phyloP scores from a whole-genome alignment of 495 filamentous ascomycete genomes.

The Neurospora cerealis region DNA sequence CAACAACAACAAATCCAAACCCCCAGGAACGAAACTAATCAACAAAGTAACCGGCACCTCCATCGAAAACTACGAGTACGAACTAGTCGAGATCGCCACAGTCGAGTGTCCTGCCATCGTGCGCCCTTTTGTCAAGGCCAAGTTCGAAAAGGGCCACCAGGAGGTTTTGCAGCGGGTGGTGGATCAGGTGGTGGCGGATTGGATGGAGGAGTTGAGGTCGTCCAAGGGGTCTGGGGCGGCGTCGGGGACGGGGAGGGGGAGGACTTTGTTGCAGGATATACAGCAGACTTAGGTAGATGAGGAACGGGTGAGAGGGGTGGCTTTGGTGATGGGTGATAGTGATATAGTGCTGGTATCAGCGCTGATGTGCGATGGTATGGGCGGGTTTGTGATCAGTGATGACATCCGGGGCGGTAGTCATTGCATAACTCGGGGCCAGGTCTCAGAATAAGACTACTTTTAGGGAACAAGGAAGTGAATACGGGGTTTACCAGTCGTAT shows the following conservation, averaged over 20 bases:
- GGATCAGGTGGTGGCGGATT: constrained; percentile 3
- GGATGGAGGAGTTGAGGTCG: background rate
- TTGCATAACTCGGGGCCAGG: background rate
- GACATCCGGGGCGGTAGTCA: background rate
- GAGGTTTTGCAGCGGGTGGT: constrained; percentile 17
- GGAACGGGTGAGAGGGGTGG: background rate
- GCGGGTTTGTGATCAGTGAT: background rate
- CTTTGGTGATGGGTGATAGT: background rate
- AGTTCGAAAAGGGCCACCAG: constrained; percentile 16
- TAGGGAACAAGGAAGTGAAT: background rate
- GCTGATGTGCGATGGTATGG: background rate
- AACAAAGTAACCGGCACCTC: background rate
- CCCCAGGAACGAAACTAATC: background rate
- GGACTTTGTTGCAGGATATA: background rate
- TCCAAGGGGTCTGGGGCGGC: background rate
- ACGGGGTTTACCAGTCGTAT: background rate
- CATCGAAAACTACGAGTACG: constrained; percentile 14
- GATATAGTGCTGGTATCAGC: background rate
- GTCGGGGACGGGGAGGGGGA: background rate
- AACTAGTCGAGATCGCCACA: constrained; percentile 23
- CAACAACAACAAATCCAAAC: background rate
- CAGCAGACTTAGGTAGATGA: background rate
- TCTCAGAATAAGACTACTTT: background rate
- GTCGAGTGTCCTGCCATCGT: constrained; percentile 20
- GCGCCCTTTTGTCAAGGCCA: constrained; percentile 21